Conservation (phyloP, 106 monocot species). For the Cymbidium sinense region DNA sequence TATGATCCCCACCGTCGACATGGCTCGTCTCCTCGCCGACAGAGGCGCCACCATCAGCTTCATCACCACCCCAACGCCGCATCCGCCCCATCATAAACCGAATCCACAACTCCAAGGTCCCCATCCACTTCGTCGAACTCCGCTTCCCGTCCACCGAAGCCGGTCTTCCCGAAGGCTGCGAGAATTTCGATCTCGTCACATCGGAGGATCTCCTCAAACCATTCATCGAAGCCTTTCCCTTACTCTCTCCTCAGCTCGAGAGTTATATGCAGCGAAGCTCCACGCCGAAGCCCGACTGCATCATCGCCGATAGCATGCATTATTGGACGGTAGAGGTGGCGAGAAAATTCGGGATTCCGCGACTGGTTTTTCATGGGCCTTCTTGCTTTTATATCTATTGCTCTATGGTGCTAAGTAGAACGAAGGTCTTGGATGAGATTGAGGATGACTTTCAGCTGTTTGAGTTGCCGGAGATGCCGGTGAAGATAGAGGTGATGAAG, state of each 20-base stretch:
- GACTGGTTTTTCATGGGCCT: slow-evolving; percentile 34
- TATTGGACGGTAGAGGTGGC: slow-evolving; percentile 27
- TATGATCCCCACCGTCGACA: slow-evolving; percentile 17
- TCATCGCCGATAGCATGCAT: slow-evolving; percentile 21
- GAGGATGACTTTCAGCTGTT: background rate
- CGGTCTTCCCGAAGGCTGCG: slow-evolving; percentile 8
- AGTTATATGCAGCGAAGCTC: slow-evolving; percentile 3
- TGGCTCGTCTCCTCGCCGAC: slow-evolving; percentile 11
- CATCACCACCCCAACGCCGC: slow-evolving; percentile 15
- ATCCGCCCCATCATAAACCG: slow-evolving; percentile 3
- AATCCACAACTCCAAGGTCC: background rate
- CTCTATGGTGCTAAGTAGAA: background rate
- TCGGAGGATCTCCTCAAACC: background rate
- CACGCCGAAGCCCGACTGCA: slow-evolving; percentile 13
- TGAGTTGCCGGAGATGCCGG: background rate
- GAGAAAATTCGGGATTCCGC: slow-evolving; percentile 24
- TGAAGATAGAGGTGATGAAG: slow-evolving; percentile 9
- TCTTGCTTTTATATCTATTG: slow-evolving; percentile 29
- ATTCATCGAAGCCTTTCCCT: background rate
- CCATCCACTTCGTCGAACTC: slow-evolving; percentile 15
- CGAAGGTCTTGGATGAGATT: background rate
- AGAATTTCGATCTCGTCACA: slow-evolving; percentile 11
- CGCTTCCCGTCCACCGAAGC: slow-evolving; percentile 6
- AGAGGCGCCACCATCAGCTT: slow-evolving; percentile 5
- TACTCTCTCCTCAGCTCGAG: background rate